Conservation (phyloP, 177 flowering plant genomes). For the Telopea speciosissima region DNA sequence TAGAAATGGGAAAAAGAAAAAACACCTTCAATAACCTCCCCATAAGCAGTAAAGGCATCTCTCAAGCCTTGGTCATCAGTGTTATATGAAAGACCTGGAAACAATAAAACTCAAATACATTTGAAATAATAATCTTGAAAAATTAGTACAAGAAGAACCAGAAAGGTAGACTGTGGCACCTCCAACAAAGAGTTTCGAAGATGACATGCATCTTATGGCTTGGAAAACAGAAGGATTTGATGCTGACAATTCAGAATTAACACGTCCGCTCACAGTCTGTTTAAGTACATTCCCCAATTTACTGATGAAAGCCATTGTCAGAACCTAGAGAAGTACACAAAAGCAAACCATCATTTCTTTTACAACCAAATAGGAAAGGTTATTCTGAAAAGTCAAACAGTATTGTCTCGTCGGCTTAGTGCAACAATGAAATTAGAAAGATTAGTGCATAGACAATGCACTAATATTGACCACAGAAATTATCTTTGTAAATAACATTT, state of each 20-base stretch:
- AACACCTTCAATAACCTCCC: constrained; percentile 70
- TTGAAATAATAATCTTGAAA: no score
- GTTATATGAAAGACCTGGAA: constrained; percentile 51
- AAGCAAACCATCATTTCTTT: no score
- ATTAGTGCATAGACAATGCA: no score
- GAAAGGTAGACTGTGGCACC: constrained; percentile 22
- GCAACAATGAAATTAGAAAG: no score
- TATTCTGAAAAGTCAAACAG: no score
- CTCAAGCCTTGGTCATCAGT: constrained; percentile 51
- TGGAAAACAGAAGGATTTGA: constrained; percentile 51
- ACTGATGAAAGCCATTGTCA: constrained; percentile 50
- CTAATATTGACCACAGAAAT: no score
- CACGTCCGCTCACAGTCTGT: constrained; percentile 36
- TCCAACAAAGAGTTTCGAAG: constrained; percentile 69
- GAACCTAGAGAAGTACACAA: constrained; percentile 12
- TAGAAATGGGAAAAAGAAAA: no score
- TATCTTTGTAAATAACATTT: no score
- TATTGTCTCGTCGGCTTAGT: no score
- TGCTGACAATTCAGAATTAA: constrained; percentile 25
- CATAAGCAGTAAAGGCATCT: constrained; percentile 61
- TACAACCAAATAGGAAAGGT: no score
- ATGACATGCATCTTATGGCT: constrained; percentile 63
- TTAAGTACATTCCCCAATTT: constrained; percentile 50
- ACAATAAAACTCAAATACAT: constrained; percentile 1
- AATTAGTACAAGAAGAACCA: background rate